A percentile compares a stretch with the other conserved stretches of the same genome.
Conservation (phyloP, 768 basidiomycete species). For the Neoboletus subvelutipes region DNA sequence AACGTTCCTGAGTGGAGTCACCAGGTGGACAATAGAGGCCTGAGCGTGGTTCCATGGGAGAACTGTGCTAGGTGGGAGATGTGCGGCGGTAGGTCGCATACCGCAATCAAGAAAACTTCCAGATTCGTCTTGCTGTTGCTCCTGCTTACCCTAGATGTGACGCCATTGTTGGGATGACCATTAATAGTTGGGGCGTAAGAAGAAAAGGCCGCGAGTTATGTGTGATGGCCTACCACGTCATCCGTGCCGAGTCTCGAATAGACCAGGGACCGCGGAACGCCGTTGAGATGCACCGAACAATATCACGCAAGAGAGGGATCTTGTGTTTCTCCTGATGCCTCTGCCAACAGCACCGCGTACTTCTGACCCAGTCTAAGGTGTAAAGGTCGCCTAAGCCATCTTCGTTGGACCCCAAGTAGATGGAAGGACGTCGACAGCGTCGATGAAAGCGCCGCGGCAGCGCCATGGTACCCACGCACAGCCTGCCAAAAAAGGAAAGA, state of each 20-base stretch:
- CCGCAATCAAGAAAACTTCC: background rate
- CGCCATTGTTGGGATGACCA: background rate
- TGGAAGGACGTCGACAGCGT: background rate
- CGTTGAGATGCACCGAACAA: background rate
- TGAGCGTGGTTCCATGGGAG: background rate
- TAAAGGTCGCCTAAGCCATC: background rate
- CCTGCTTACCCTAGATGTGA: too few species aligned
- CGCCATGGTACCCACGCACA: background rate
- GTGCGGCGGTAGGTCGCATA: background rate
- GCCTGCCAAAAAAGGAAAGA: background rate
- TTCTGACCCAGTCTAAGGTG: background rate
- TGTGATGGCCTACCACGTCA: background rate
- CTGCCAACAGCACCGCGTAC: background rate
- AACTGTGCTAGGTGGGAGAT: background rate
- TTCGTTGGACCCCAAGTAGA: background rate
- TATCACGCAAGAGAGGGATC: too few species aligned
- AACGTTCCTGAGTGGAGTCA: background rate
- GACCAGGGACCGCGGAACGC: background rate
- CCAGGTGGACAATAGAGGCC: background rate
- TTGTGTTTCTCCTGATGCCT: too few species aligned
- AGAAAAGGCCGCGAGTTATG: background rate
- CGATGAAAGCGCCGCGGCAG: background rate
- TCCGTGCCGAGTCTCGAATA: background rate
- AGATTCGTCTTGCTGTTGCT: background rate
- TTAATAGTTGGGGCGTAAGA: background rate